Evolutionary conservation across 768 basidiomycete genomes (phyloP).

Genomic region (Mycena filopes): DNA sequence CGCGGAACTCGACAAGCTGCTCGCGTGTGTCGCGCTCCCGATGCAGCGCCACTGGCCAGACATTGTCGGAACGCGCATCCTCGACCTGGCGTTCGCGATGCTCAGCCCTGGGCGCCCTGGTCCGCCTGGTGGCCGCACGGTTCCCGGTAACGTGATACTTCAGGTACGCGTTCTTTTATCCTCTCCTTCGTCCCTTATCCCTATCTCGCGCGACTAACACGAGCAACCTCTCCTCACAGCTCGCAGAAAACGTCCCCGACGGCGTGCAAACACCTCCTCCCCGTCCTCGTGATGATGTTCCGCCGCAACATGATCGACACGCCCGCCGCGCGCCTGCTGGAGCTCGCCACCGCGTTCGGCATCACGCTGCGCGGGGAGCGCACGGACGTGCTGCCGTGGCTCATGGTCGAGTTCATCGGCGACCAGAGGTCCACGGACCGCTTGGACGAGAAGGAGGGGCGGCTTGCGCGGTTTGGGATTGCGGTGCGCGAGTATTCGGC

Average conservation of each 20-base stretch:
- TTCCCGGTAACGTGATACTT: slow-evolving; percentile 28
- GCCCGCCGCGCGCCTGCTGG: slow-evolving; percentile 1
- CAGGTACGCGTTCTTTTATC: slow-evolving; percentile 10
- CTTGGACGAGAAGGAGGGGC: slow-evolving; percentile 8
- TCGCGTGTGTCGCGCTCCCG: slow-evolving; percentile 21
- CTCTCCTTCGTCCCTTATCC: too few species aligned
- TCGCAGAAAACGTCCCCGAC: slow-evolving; percentile 26
- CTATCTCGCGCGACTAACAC: too few species aligned
- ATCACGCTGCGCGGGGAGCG: background rate
- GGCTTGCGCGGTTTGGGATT: slow-evolving; percentile 15
- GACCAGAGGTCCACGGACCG: background rate
- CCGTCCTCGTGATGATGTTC: slow-evolving; percentile 22
- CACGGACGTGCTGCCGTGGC: slow-evolving; percentile 10
- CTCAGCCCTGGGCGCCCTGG: slow-evolving; percentile 24
- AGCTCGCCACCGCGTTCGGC: slow-evolving; percentile 21
- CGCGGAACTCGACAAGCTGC: slow-evolving; percentile 15
- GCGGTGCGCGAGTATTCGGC: background rate
- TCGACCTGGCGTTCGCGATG: slow-evolving; percentile 17
- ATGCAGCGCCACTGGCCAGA: slow-evolving; percentile 26
- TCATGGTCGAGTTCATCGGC: slow-evolving; percentile 20
- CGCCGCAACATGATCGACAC: slow-evolving; percentile 13
- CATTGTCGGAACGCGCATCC: slow-evolving; percentile 19
- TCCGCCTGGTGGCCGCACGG: slow-evolving; percentile 17
- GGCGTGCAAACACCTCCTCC: slow-evolving; percentile 30
- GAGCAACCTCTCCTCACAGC: slow-evolving; percentile 6